A percentile compares a stretch with the other conserved stretches of the same genome.
Evolutionary conservation across 306 rosid genomes (phyloP).

Genomic region (Corylus heterophylla): DNA sequence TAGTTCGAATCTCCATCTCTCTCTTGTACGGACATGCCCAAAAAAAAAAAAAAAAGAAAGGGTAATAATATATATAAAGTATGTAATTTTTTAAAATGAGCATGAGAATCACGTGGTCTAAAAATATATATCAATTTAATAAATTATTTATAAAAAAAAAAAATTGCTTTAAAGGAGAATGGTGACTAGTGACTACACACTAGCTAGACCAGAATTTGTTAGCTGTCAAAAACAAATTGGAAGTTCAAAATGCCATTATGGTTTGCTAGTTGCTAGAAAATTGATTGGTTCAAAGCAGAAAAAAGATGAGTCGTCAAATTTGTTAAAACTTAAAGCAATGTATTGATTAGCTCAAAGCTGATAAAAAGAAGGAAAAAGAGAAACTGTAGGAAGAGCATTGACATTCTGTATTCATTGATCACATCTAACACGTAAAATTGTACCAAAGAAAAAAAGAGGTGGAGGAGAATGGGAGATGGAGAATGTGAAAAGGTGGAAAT

Average conservation of each 20-base stretch:
- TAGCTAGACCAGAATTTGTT: too few relatives aligned
- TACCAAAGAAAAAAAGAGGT: conserved; percentile 30
- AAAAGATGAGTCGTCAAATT: conserved; percentile 1
- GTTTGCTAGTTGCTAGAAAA: conserved; percentile 5
- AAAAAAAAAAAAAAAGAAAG: too few relatives aligned
- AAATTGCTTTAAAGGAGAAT: too few relatives aligned
- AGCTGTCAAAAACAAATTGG: too few relatives aligned
- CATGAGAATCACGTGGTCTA: too few relatives aligned
- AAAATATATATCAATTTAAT: too few relatives aligned
- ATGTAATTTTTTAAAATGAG: too few relatives aligned
- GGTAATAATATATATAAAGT: too few relatives aligned
- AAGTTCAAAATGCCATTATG: neutral
- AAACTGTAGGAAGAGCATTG: neutral
- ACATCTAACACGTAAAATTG: neutral
- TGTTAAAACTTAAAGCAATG: conserved; percentile 17
- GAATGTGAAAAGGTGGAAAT: conserved; percentile 30
- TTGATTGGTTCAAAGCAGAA: conserved; percentile 17
- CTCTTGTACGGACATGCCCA: too few relatives aligned
- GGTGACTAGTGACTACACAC: too few relatives aligned
- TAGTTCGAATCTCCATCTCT: too few relatives aligned
- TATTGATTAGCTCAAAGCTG: conserved; percentile 9
- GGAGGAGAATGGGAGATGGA: conserved; percentile 27
- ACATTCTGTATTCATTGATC: neutral
- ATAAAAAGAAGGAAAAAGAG: neutral
- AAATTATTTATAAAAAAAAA: too few relatives aligned